Base-by-base conservation (phyloP, 306 rosid genomes). In the Trifolium subterraneum region DNA sequence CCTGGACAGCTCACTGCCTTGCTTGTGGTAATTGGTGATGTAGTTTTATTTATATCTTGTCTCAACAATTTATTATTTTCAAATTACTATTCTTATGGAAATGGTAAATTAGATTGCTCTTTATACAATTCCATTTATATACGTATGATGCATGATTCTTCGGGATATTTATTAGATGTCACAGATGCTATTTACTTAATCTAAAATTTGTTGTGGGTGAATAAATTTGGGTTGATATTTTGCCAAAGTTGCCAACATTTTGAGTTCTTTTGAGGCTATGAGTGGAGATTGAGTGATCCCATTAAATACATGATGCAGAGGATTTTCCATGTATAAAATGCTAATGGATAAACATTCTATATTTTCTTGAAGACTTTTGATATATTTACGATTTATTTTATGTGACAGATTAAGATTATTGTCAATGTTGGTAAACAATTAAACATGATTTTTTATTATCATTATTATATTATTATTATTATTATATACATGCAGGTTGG, bases 401-500 rank as follows among this genome's bases (percentile, higher is more conserved):
- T 76, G 29, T 73, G 55, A 62, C 27, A 18, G 50, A 71, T 36
- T 65, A 76, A 52, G 67, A 71, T 41, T 44, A 65, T 64, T 74
- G 50, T 65, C 14, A 45, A 19, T 67, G 52, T 10, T 9, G 22
- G 71, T 51, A 27, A 54, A 29, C 33, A 29, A 29, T 6, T 29
- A 29, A 79, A 60, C n/a, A 38, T 29, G 25, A 39, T 16, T 31
- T 23, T 42, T 51, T 51, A 41, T 59, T 66, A 39, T 62, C 55
- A 45, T 60, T 73, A 23, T 22, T 22, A 22, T 22, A 22, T 22
- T 56, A 22, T 56, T 22, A 22, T 22, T 56, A 22, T 56, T 77
- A 36, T 56, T 77, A 36, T 77, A 64, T 51, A 22, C 79, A 19
- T 76, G 83, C 89, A 94, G 99, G 99, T 78, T 94, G 99, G 99